phyloP scores from a whole-genome alignment of 352 stramenopile genomes.

The Globisporangium ultimum region DNA sequence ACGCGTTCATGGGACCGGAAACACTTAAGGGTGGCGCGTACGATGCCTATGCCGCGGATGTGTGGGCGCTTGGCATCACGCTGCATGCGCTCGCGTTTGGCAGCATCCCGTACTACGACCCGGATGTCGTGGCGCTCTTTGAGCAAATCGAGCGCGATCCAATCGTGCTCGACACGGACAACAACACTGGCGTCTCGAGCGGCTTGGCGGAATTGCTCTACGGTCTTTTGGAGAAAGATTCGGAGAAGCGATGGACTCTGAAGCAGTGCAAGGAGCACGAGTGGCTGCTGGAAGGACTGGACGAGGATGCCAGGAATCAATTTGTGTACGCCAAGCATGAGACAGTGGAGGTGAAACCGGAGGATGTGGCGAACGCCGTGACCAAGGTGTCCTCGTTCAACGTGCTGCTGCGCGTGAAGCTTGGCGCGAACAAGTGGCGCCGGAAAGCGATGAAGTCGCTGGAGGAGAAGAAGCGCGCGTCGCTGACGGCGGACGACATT shows the following conservation, averaged over 20 bases:
- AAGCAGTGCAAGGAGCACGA: conserved; percentile 62
- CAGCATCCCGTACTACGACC: conserved; percentile 79
- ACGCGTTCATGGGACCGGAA: conserved; percentile 83
- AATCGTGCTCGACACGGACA: conserved; percentile 27
- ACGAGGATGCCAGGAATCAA: conserved; percentile 25
- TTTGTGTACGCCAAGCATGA: conserved; percentile 56
- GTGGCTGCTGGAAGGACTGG: conserved; percentile 63
- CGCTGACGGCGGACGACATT: conserved; percentile 14
- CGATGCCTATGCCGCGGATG: conserved; percentile 77
- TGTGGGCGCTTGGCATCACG: conserved; percentile 86
- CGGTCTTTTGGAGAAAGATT: conserved; percentile 73
- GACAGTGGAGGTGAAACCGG: conserved; percentile 46
- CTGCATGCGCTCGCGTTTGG: conserved; percentile 80
- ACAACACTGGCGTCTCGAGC: conserved; percentile 29
- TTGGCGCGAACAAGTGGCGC: conserved; percentile 78
- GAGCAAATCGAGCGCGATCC: conserved; percentile 73
- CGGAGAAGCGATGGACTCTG: conserved; percentile 65
- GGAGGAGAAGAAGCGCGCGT: conserved; percentile 35
- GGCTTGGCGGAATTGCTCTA: conserved; percentile 44
- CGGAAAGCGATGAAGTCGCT: conserved; percentile 63
- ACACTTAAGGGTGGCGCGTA: conserved; percentile 78
- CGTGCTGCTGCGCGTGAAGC: conserved; percentile 73
- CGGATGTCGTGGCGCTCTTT: conserved; percentile 79
- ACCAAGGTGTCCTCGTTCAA: conserved; percentile 74
- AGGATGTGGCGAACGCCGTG: conserved; percentile 66